Percentiles rank a stretch among this genome's conserved stretches.
Evolutionary conservation across 78 protist species (phyloP).

Genomic region (Chrysochromulina tobinii): DNA sequence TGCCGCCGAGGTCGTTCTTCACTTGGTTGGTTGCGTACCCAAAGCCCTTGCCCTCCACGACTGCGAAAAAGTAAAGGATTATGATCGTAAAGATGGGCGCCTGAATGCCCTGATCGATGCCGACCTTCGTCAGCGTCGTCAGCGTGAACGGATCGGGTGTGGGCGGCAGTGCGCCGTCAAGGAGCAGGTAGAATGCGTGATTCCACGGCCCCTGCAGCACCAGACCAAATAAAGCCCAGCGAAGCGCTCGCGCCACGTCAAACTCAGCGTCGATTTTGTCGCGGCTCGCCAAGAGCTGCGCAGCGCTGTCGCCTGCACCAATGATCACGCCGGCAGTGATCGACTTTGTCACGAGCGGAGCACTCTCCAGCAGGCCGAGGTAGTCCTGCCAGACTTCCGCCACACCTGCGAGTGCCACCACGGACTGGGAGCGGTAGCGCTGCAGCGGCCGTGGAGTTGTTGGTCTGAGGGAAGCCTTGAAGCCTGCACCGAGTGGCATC

Average conservation of each 20-base stretch:
- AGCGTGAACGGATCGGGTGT: neutral
- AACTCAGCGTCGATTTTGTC: neutral
- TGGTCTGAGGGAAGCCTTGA: too few species aligned
- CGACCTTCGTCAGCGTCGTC: neutral
- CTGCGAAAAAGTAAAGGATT: neutral
- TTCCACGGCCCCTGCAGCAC: constrained; percentile 21
- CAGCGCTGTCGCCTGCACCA: neutral
- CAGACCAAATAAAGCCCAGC: neutral
- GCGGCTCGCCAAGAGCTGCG: neutral
- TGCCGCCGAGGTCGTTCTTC: neutral
- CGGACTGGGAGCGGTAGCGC: too few species aligned
- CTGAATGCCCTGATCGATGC: neutral
- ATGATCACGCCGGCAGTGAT: neutral
- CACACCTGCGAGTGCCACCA: too few species aligned
- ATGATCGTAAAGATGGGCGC: neutral
- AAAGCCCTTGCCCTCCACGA: neutral
- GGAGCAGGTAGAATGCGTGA: neutral
- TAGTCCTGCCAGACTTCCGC: neutral
- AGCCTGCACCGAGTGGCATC: too few species aligned
- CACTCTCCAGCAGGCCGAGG: neutral
- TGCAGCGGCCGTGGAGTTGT: too few species aligned
- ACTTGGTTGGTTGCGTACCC: neutral
- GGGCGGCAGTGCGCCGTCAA: neutral
- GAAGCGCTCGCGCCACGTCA: neutral
- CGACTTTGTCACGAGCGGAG: neutral